Conservation (phyloP, 139 green algal species). For the Closterium sp. region DNA sequence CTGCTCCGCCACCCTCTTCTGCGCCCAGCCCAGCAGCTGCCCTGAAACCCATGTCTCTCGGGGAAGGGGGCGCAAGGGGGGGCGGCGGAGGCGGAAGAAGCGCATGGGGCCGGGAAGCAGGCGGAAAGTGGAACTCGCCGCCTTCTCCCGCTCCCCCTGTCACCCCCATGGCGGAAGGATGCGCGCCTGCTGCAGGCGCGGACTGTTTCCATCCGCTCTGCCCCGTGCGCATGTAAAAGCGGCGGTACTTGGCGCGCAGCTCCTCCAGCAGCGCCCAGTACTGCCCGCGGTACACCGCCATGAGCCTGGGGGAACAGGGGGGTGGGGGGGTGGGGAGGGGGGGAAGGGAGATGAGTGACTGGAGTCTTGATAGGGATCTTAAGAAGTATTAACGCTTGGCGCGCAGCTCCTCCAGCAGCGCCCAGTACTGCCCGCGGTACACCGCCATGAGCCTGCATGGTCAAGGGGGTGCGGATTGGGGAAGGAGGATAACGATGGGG, state of each 20-base stretch:
- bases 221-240: conserved; percentile 33
- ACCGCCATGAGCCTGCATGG: conserved; percentile 28
- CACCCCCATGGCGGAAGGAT: background rate
- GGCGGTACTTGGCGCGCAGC: conserved; percentile 45
- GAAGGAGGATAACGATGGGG: background rate
- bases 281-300: conserved; percentile 41
- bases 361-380: too few relatives aligned
- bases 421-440: conserved; percentile 49
- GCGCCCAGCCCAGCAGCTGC: background rate
- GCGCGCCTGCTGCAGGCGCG: background rate
- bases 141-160: background rate
- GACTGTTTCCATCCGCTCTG: conserved; percentile 17
- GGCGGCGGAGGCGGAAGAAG: background rate
- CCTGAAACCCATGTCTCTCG: background rate
- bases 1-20: background rate
- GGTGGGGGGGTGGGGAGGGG: too few relatives aligned
- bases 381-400: too few relatives aligned
- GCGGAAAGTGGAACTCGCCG: background rate
- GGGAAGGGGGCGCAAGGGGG: background rate
- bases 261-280: conserved; percentile 50
- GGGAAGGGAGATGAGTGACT: too few relatives aligned
- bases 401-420: conserved; percentile 43
- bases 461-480: too few relatives aligned
- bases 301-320: conserved; percentile 22
- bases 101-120: conserved; percentile 1